A percentile compares a stretch with the other conserved stretches of the same genome.
Conservation (phyloP, 306 rosid species). For the Fragaria nilgerrensis region DNA sequence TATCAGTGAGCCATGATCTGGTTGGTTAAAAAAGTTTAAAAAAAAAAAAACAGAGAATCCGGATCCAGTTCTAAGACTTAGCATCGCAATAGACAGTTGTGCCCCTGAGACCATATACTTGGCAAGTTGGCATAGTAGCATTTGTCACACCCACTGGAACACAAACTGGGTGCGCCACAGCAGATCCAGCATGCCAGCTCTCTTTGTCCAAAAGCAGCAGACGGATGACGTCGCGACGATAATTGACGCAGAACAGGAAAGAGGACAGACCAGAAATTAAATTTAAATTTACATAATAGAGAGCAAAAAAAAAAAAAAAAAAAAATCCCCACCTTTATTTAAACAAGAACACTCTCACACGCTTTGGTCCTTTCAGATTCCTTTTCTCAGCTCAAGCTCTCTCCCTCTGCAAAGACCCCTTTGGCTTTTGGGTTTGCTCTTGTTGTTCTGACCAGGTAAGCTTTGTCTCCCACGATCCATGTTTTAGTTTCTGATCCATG, state of each 20-base stretch:
- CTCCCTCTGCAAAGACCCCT: not conserved
- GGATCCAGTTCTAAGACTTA: no score
- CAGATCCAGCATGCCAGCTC: not conserved
- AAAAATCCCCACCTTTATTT: constrained; percentile 7
- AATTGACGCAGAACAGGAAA: not conserved
- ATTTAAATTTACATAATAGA: not conserved
- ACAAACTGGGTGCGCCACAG: not conserved
- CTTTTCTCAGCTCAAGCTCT: constrained; percentile 1
- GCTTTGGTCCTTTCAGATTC: constrained; percentile 3
- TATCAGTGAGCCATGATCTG: no score
- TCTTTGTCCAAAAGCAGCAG: not conserved
- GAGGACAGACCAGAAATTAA: not conserved
- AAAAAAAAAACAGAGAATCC: no score
- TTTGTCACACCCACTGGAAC: not conserved
- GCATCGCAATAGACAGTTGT: not conserved
- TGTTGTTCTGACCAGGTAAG: constrained; percentile 11
- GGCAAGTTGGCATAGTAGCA: not conserved
- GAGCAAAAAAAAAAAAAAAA: not conserved
- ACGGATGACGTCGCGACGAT: constrained; percentile 1
- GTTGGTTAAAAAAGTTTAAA: no score
- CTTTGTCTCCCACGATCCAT: not conserved
- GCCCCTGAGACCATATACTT: not conserved
- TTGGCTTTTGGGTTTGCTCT: not conserved
- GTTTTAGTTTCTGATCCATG: constrained; percentile 1
- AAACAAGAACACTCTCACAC: constrained; percentile 5